Evolutionary conservation across 1,284 basidiomycete species (phyloP).

Genomic region (Earliella scabrosa): DNA sequence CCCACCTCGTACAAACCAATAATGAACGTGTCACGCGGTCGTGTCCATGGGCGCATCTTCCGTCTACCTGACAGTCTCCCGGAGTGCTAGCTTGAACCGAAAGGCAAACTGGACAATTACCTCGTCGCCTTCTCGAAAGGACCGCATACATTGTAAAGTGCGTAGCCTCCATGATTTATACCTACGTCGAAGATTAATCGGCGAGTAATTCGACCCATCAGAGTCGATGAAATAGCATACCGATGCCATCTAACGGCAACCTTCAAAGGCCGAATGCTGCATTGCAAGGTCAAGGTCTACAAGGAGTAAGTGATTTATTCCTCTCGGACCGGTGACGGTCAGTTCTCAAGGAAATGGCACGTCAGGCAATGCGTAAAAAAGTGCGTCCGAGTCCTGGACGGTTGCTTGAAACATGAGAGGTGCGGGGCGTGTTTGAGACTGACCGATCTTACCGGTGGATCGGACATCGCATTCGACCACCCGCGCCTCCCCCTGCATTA

Average conservation of each 20-base stretch:
- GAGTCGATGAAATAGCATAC: background rate
- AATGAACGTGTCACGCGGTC: background rate
- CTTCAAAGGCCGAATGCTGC: background rate
- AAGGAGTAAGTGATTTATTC: too few species aligned
- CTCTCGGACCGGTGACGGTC: too few species aligned
- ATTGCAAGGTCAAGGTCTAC: background rate
- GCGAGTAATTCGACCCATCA: background rate
- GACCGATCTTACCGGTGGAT: too few species aligned
- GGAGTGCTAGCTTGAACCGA: background rate
- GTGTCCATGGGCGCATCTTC: background rate
- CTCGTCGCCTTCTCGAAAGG: constrained; percentile 2
- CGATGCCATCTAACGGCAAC: background rate
- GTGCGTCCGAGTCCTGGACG: too few species aligned
- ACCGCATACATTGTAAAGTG: background rate
- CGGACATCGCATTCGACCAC: too few species aligned
- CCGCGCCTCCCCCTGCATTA: too few species aligned
- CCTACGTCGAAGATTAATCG: too few species aligned
- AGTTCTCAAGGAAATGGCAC: too few species aligned
- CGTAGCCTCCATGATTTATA: background rate
- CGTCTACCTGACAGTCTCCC: background rate
- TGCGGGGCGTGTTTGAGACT: too few species aligned
- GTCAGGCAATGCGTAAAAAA: too few species aligned
- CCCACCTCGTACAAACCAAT: too few species aligned
- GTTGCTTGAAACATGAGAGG: too few species aligned
- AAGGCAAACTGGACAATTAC: background rate